These are phyloP conservation scores for Kregervanrija delftensis DNA, from an alignment of 805 yeast species.

Conservation along the genomic window DNA sequence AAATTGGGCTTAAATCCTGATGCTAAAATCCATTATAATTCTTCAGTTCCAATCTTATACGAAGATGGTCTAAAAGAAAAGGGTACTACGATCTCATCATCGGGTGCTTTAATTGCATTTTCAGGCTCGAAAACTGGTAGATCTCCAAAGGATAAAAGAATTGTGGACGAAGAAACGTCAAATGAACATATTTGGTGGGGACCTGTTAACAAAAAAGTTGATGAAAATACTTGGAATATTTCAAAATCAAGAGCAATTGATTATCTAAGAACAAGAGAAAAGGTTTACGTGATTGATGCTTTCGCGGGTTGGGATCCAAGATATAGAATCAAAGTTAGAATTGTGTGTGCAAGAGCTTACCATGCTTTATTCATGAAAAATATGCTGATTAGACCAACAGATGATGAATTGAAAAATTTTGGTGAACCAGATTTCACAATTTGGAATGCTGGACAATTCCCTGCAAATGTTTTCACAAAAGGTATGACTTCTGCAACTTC, in stretches of 20 bases:
- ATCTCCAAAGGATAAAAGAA: conserved; percentile 97
- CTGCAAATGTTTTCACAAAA: conserved; percentile 91
- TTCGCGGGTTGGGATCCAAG: conserved; percentile 99
- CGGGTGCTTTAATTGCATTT: conserved; percentile 94
- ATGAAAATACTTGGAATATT: conserved; percentile 90
- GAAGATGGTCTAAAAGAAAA: conserved; percentile 90
- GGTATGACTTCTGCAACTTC: conserved; percentile 97
- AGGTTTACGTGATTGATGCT: conserved; percentile 92
- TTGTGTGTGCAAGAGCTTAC: conserved; percentile 96
- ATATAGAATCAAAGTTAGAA: conserved; percentile 91
- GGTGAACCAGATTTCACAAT: conserved; percentile 98
- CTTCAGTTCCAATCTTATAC: conserved; percentile 86
- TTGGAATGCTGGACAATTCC: conserved; percentile 98
- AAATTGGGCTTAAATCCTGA: conserved; percentile 49
- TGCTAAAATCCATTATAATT: conserved; percentile 75
- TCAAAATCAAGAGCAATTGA: conserved; percentile 96
- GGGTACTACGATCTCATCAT: conserved; percentile 84
- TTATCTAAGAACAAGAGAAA: conserved; percentile 91
- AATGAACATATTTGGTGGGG: conserved; percentile 96
- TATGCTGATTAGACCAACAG: conserved; percentile 93
- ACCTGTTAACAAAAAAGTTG: conserved; percentile 92
- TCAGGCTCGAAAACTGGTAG: conserved; percentile 96
- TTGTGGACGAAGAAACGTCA: conserved; percentile 90
- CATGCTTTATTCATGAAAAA: conserved; percentile 97
- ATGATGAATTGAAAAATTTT: conserved; percentile 77